phyloP scores from a whole-genome alignment of 345 rosid genomes.

The Euphorbia tirucalli region DNA sequence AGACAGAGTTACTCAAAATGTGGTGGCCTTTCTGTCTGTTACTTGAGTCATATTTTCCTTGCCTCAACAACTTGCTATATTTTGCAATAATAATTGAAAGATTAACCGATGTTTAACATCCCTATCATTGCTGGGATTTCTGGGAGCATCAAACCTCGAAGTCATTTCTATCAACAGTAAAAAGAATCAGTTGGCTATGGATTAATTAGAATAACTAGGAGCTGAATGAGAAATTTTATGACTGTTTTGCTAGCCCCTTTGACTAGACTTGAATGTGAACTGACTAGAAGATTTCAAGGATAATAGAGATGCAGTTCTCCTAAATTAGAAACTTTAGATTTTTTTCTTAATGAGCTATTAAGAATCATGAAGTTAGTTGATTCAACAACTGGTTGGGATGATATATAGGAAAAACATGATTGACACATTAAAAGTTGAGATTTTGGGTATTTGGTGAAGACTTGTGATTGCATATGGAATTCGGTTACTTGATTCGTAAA shows the following conservation, averaged over 20 bases:
- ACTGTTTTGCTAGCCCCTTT: neutral
- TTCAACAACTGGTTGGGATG: neutral
- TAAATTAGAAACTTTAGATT: neutral
- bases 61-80: constrained; percentile 35
- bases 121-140: constrained; percentile 36
- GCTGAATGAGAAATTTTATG: constrained; percentile 14
- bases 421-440: neutral
- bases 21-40: constrained; percentile 24
- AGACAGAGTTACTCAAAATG: constrained; percentile 16
- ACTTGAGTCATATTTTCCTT: constrained; percentile 24
- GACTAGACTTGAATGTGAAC: constrained; percentile 1
- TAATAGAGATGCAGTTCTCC: constrained; percentile 5
- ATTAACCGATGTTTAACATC: constrained; percentile 33
- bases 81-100: constrained; percentile 47
- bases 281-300: neutral
- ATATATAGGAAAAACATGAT: neutral
- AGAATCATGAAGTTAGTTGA: neutral
- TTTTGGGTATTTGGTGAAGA: neutral
- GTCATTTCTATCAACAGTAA: constrained; percentile 63
- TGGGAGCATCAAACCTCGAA: constrained; percentile 39
- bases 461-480: too few species aligned
- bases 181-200: constrained; percentile 19
- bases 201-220: constrained; percentile 16
- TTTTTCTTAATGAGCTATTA: neutral
- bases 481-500: too few species aligned